Evolutionary conservation across 768 basidiomycete species (phyloP).

Genomic region (Boletellus emodensis): DNA sequence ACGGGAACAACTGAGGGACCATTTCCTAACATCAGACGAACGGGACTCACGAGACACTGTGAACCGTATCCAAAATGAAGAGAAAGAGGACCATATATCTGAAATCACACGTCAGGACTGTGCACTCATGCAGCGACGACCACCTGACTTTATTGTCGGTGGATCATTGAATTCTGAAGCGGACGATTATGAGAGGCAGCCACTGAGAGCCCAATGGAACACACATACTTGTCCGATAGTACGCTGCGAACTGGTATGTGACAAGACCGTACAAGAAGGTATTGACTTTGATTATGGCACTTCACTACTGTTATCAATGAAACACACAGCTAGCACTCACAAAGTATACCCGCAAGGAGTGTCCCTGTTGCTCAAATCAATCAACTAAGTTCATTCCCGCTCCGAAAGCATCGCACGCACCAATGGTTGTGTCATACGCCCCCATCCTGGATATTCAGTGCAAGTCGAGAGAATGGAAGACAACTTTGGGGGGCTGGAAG

Average conservation of each 20-base stretch:
- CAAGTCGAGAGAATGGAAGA: no score
- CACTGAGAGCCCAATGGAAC: neutral
- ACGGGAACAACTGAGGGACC: neutral
- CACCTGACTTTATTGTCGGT: slow-evolving; percentile 1
- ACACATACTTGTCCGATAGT: slow-evolving; percentile 23
- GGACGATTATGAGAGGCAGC: neutral
- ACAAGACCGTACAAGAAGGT: slow-evolving; percentile 38
- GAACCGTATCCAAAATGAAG: slow-evolving; percentile 13
- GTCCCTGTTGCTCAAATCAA: slow-evolving; percentile 5
- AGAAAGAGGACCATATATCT: slow-evolving; percentile 12
- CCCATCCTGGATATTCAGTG: neutral
- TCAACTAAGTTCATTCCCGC: neutral
- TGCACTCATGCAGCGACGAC: neutral
- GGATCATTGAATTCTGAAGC: slow-evolving; percentile 10
- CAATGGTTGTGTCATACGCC: neutral
- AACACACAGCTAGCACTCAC: slow-evolving; percentile 1
- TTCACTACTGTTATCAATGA: neutral
- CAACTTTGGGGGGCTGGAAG: no score
- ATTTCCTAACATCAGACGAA: no score
- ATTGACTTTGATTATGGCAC: slow-evolving; percentile 4
- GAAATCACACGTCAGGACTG: neutral
- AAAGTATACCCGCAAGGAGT: slow-evolving; percentile 11
- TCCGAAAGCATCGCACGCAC: neutral
- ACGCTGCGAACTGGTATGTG: slow-evolving; percentile 38
- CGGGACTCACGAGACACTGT: slow-evolving; percentile 12